These are phyloP conservation scores for Echinochloa phyllopogon DNA, from an alignment of 176 grass and related monocot genomes.

Conservation along the genomic window DNA sequence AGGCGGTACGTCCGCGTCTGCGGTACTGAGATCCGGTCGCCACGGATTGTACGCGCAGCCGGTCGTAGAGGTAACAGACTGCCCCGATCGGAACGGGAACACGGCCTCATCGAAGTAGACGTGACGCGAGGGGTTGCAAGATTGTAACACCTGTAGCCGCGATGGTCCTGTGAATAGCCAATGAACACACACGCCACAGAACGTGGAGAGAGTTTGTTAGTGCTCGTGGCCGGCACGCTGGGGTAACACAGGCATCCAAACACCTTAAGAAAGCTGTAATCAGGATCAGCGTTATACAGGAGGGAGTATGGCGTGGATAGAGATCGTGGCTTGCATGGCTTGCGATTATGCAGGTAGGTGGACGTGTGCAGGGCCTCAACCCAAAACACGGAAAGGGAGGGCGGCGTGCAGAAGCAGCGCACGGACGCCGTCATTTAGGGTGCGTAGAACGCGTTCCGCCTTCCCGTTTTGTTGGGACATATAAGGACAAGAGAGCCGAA, in stretches of 20 bases:
- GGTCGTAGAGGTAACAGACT: no score
- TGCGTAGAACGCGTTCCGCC: background rate
- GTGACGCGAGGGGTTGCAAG: fast-evolving
- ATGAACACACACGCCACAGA: background rate
- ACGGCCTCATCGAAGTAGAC: background rate
- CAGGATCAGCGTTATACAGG: background rate
- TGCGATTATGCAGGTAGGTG: no score
- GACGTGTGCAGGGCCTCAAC: background rate
- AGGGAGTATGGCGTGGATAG: no score
- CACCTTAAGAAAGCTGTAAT: no score
- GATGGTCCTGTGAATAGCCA: background rate
- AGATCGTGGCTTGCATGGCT: no score
- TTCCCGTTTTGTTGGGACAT: background rate
- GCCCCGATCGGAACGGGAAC: background rate
- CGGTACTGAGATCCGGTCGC: no score
- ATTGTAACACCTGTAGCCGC: background rate
- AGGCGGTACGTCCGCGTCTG: no score
- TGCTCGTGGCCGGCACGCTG: no score
- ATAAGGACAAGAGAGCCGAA: background rate
- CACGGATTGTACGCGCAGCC: no score
- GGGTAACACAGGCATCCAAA: no score
- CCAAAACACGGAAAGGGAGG: background rate
- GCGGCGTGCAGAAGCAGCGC: background rate
- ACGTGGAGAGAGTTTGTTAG: background rate
- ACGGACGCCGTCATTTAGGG: background rate